These are phyloP conservation scores for Ambrosiella cleistominuta DNA, from an alignment of 2,329 filamentous ascomycete species.

Conservation along the genomic window DNA sequence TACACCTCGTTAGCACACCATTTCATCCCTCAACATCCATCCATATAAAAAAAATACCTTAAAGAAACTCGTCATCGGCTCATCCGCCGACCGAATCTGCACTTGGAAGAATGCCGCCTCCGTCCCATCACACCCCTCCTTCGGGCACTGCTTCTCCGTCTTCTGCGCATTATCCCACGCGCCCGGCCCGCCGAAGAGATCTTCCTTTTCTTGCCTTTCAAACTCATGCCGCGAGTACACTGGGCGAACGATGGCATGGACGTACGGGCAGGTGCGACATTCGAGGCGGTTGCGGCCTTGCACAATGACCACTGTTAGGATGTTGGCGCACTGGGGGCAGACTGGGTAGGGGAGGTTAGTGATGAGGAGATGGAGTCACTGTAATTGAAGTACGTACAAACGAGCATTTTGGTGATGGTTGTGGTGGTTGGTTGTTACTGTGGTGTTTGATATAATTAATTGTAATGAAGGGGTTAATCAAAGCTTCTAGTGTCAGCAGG, in stretches of 20 bases:
- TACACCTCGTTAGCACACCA: constrained; percentile 18
- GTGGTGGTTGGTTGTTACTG: not conserved
- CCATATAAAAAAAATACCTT: constrained; percentile 37
- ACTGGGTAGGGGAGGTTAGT: constrained; percentile 29
- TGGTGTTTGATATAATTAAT: not conserved
- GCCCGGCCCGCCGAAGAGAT: constrained; percentile 71
- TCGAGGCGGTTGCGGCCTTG: constrained; percentile 64
- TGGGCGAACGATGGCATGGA: constrained; percentile 61
- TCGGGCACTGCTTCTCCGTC: constrained; percentile 64
- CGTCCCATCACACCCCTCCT: constrained; percentile 60
- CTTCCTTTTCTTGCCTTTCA: constrained; percentile 74
- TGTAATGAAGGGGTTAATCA: not conserved
- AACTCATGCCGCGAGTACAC: constrained; percentile 73
- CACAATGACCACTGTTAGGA: constrained; percentile 53
- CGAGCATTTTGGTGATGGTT: constrained; percentile 33
- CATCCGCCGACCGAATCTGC: constrained; percentile 93
- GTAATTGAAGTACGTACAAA: constrained; percentile 32
- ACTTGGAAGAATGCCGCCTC: constrained; percentile 92
- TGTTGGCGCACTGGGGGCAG: constrained; percentile 71
- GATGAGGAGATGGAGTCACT: constrained; percentile 11
- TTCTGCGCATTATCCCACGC: constrained; percentile 88
- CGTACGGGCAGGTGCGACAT: constrained; percentile 89
- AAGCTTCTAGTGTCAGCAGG: not conserved
- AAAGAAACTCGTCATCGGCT: constrained; percentile 95
- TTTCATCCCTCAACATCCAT: not conserved